Base-by-base conservation (phyloP, 495 filamentous ascomycete genomes). In the Talaromyces stipitatus region DNA sequence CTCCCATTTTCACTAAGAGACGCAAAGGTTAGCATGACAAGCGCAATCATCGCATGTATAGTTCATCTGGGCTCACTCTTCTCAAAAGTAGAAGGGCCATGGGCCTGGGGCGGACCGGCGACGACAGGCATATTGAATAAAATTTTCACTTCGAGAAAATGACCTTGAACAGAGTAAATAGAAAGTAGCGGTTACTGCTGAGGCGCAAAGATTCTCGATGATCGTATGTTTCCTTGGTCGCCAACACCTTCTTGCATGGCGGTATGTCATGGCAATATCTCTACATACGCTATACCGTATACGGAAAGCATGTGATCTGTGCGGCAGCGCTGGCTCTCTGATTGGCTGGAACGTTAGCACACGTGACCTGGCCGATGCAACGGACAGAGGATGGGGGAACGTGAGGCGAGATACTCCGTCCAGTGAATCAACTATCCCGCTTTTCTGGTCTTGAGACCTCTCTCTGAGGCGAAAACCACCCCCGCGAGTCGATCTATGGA, bases 1-100 rank as follows among this genome's bases (percentile, higher is more conserved):
- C 90, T 57, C 94, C 94, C 90, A 97, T 95, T 78, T 95, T 97
- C 73, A 92, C 94, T 98, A 61, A 56, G 58, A 45, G 24, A 10
- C 10, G 12, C 27, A 12, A 46, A 54, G 61, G 69, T 77, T 61
- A 68, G 62, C 57, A 53, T 26, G 27, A 18, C 30, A 33, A 23
- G 45, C 45, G 45, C 45, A 48, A 12, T 23, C 29, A 41, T 16
- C 22, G 12, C 7, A 36, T 41, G 36, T n/a, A 32, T 55, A 38
- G 30, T 16, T 41, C 27, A 20, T 46, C 54, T n/a, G 23, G 62
- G 80, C 85, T 62, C 81, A 97, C 94, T 84, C 74, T 98, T 98
- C 68, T 98, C 92, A 63, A 92, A 83, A 41, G 86, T 89, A 28
- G 92, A 95, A 48, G 88, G 90, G 60, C 88, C 92, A 54, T 70